A percentile compares a stretch with the other conserved stretches of the same genome.
phyloP scores from a whole-genome alignment of 1,284 basidiomycete species.

The Xanthoconium separans region DNA sequence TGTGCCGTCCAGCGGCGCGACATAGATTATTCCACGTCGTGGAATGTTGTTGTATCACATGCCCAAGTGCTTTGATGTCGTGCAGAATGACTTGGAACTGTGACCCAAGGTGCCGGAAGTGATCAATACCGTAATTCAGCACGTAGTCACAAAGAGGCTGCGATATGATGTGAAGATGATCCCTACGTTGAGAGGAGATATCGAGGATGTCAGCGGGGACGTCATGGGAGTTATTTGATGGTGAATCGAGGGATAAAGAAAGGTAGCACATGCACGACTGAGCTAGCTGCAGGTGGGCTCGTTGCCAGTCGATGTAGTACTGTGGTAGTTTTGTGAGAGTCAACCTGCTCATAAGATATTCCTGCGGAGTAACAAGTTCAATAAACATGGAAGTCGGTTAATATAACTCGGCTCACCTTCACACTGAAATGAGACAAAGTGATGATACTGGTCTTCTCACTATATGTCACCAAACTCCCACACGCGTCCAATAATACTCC shows the following conservation, averaged over 20 bases:
- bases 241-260: no score
- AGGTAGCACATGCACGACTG: conserved; percentile 1
- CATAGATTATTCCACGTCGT: not conserved
- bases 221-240: not conserved
- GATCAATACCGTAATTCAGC: no score
- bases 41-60: not conserved
- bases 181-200: no score
- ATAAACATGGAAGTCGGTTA: no score
- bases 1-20: not conserved
- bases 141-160: no score
- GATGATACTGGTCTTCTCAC: not conserved
- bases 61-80: not conserved
- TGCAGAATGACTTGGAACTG: no score
- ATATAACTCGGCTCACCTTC: not conserved
- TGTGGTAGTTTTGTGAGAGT: not conserved
- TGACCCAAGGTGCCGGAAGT: no score
- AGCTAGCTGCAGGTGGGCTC: not conserved
- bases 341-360: not conserved
- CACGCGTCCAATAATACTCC: not conserved
- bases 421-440: not conserved
- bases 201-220: no score
- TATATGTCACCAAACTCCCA: conserved; percentile 1
- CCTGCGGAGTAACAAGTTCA: not conserved
- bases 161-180: no score
- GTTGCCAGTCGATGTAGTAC: not conserved